Conservation (phyloP, 1,139 yeast species). For the Schwanniomyces etchellsii region DNA sequence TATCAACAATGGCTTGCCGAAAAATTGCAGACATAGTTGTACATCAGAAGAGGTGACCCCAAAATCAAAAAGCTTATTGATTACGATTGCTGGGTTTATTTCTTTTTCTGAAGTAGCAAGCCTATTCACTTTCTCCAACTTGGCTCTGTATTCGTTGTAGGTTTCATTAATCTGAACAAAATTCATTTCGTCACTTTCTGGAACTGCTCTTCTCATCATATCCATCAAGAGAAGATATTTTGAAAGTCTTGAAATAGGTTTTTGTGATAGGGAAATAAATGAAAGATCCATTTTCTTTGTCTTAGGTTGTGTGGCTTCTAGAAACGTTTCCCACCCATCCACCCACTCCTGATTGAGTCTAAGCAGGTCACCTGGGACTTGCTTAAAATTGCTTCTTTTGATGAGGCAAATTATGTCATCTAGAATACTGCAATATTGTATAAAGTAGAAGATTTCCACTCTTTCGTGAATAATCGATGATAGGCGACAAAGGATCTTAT, state of each 20-base stretch:
- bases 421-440: conserved; percentile 37
- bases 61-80: conserved; percentile 12
- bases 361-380: conserved; percentile 6
- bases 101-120: conserved; percentile 20
- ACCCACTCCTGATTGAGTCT: conserved; percentile 13
- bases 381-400: conserved; percentile 8
- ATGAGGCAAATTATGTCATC: conserved; percentile 33
- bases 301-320: conserved; percentile 38
- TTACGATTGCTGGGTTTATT: conserved; percentile 5
- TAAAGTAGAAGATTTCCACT: conserved; percentile 21
- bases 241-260: conserved; percentile 47
- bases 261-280: conserved; percentile 45
- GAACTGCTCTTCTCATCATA: conserved; percentile 11
- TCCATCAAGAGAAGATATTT: conserved; percentile 48
- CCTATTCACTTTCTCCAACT: conserved; percentile 1
- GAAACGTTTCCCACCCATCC: conserved; percentile 31
- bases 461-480: conserved; percentile 8
- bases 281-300: conserved; percentile 36
- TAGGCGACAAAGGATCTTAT: conserved; percentile 5
- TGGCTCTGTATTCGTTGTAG: background rate
- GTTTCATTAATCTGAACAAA: background rate
- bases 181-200: background rate
- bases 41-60: conserved; percentile 8
- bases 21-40: conserved; percentile 24
- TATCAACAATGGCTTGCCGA: conserved; percentile 34